phyloP scores from a whole-genome alignment of 2,329 filamentous ascomycete species.

The Alternaria postmessia region DNA sequence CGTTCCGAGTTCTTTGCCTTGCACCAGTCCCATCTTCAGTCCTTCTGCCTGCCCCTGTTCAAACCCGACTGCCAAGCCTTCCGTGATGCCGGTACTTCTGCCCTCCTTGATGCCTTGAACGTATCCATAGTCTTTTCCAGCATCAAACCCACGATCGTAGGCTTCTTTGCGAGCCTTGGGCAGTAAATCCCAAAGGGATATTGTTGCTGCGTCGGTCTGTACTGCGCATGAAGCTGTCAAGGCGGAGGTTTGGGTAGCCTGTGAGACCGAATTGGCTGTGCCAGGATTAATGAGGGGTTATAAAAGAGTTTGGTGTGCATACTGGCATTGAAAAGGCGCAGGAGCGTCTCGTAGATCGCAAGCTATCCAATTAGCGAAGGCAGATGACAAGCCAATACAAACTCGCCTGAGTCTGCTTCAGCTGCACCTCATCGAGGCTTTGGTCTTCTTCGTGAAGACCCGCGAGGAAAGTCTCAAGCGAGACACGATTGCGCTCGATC shows the following conservation, averaged over 20 bases:
- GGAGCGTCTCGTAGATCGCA: neutral
- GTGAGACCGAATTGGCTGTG: neutral
- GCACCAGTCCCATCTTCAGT: neutral
- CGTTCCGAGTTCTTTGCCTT: neutral
- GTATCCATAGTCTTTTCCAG: neutral
- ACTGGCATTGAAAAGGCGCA: neutral
- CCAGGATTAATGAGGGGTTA: neutral
- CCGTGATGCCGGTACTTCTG: neutral
- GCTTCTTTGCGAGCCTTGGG: slow-evolving; percentile 5
- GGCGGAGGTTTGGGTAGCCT: neutral
- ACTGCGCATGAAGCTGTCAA: neutral
- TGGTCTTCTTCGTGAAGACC: neutral
- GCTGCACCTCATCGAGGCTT: neutral
- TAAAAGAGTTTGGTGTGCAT: neutral
- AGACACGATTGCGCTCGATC: neutral
- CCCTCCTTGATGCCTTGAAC: neutral
- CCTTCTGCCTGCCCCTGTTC: neutral
- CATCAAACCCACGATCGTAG: slow-evolving; percentile 2
- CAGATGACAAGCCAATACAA: no score
- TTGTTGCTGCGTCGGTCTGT: slow-evolving; percentile 9
- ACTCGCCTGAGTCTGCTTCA: neutral
- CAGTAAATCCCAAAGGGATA: slow-evolving; percentile 6
- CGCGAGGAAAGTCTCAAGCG: slow-evolving; percentile 6
- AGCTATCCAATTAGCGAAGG: slow-evolving; percentile 6
- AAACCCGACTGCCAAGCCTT: neutral